Base-by-base conservation (phyloP, 768 basidiomycete genomes). In the Tremella fuciformis region DNA sequence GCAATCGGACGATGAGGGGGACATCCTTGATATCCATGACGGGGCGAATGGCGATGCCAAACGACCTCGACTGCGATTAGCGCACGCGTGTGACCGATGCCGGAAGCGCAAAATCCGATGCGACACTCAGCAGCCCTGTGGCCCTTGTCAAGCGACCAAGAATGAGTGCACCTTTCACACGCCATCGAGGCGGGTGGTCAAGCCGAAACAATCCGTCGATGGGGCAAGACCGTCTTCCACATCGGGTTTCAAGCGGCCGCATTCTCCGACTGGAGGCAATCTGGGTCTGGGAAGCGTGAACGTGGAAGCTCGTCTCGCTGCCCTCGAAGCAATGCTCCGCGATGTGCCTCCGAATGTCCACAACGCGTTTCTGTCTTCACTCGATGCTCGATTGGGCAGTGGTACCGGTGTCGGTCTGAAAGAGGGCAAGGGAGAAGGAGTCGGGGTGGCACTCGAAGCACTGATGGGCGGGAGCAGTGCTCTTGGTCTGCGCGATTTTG, bases 101-200 rank as follows among this genome's bases (percentile, higher is more conserved):
- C 51, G 71, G 49, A 59, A 67, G 44, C 49, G 71, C 4, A 73
- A 73, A 57, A 73, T 73, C 26, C 67, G 71, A 38, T 77, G 76
- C 48, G 76, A 77, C 61, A 77, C 76, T 0, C 70, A 77, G 57
- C 74, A 75, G 41, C 76, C 76, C 9, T 77, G 76, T 60, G 70
- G 67, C 25, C 76, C 76, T 29, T 77, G 76, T 58, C 66, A 74
- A 55, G 63, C 65, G 38, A 69, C 72, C 13, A 60, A 65, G 58
- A 76, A 71, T 41, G 57, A 66, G 46, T 77, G 77, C 62, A 78
- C 77, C 9, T 78, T 78, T 59, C 71, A 77, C 41, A 76, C 76
- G 8, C 77, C 75, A 1, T 72, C 73, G 2, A 44, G 75, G 38
- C 47, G 75, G 18, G 57, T 62, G n/a, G 63, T 59, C 26, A 69